Evolutionary conservation across 208 protist genomes (phyloP).

Genomic region (Leishmania arabica): DNA sequence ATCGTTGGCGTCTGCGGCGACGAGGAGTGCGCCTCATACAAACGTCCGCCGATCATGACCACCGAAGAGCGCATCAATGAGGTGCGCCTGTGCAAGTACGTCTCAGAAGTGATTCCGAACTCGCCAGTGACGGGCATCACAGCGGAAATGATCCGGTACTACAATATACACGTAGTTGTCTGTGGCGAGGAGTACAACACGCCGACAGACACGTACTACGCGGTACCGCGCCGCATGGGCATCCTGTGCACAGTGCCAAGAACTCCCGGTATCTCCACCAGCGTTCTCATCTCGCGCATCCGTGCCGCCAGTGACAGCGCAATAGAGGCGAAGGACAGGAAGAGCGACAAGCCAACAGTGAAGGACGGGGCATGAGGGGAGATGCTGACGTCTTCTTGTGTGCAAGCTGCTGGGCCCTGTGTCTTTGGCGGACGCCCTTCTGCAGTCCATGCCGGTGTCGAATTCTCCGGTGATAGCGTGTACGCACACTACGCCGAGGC

Average conservation of each 20-base stretch:
- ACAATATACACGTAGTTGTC: conserved; percentile 93
- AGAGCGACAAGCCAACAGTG: conserved; percentile 34
- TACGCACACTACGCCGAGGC: neutral
- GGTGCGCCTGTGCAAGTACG: conserved; percentile 90
- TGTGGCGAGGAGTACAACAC: conserved; percentile 92
- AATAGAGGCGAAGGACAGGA: conserved; percentile 68
- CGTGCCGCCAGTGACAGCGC: conserved; percentile 56
- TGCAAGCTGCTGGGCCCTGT: neutral
- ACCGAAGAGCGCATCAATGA: conserved; percentile 85
- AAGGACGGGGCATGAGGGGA: conserved; percentile 36
- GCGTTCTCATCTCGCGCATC: conserved; percentile 85
- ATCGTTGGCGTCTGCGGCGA: conserved; percentile 93
- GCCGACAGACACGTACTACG: conserved; percentile 89
- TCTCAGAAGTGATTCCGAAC: conserved; percentile 91
- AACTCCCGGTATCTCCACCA: conserved; percentile 92
- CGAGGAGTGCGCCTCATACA: conserved; percentile 87
- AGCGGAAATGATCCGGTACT: conserved; percentile 85
- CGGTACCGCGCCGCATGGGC: conserved; percentile 78
- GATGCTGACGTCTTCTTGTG: neutral
- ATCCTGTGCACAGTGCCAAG: conserved; percentile 88
- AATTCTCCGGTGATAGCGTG: neutral
- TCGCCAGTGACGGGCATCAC: conserved; percentile 86
- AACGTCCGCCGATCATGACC: conserved; percentile 93
- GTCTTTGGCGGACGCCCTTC: neutral
- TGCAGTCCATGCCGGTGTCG: neutral